phyloP scores from a whole-genome alignment of 192 early-diverging fungal genomes.

The Linnemannia hyalina region DNA sequence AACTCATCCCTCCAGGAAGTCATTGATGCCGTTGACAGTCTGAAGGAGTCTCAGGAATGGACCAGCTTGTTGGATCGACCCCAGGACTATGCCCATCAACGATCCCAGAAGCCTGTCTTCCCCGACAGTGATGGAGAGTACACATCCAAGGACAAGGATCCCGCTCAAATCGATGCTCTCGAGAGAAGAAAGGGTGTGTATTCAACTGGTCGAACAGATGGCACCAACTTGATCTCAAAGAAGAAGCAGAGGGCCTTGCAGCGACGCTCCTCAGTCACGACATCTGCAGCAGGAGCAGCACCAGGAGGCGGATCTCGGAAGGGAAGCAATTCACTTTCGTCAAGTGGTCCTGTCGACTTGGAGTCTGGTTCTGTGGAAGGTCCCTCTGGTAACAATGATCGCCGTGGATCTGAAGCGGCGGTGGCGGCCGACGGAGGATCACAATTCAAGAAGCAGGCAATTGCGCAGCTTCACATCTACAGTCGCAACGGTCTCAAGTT shows the following conservation, averaged over 20 bases:
- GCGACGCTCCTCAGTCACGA: constrained; percentile 10
- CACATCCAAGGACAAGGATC: constrained; percentile 51
- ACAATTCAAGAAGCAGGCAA: constrained; percentile 46
- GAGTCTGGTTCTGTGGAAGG: neutral
- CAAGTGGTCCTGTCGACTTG: neutral
- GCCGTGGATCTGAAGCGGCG: constrained; percentile 11
- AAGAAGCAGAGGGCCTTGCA: constrained; percentile 24
- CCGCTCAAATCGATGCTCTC: constrained; percentile 16
- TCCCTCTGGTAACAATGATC: neutral
- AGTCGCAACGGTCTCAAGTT: constrained; percentile 57
- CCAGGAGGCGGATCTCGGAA: constrained; percentile 13
- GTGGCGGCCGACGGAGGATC: neutral
- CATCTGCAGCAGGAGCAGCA: neutral
- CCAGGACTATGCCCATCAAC: constrained; percentile 1
- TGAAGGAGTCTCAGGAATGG: constrained; percentile 38
- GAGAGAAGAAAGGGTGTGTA: constrained; percentile 43
- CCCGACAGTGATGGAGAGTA: constrained; percentile 54
- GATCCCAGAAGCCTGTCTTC: neutral
- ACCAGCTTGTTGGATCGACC: constrained; percentile 19
- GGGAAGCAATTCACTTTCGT: neutral
- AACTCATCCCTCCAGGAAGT: constrained; percentile 53
- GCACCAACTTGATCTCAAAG: constrained; percentile 36
- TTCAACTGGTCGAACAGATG: constrained; percentile 43
- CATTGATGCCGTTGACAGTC: constrained; percentile 40
- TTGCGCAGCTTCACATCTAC: constrained; percentile 45